These are phyloP conservation scores for Candida verbasci DNA, from an alignment of 805 yeast genomes.

Conservation along the genomic window DNA sequence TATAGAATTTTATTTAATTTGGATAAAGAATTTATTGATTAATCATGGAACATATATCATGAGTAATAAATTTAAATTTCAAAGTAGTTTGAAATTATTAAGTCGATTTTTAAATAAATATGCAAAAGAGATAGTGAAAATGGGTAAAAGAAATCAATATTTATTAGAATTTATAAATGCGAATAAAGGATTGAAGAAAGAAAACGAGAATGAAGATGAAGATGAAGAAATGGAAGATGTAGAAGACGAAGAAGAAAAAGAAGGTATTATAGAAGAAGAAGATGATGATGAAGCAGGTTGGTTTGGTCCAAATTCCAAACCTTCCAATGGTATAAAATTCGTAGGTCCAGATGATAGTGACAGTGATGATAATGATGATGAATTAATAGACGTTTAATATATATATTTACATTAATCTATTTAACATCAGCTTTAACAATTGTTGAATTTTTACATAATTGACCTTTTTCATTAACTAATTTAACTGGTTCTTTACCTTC, in stretches of 20 bases:
- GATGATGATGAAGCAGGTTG: conserved; percentile 24
- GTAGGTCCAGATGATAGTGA: conserved; percentile 7
- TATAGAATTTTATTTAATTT: conserved; percentile 74
- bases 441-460: conserved; percentile 67
- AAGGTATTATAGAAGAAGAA: conserved; percentile 27
- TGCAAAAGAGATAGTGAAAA: conserved; percentile 66
- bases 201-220: conserved; percentile 22
- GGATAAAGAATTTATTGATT: conserved; percentile 70
- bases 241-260: conserved; percentile 19
- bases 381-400: conserved; percentile 8
- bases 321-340: conserved; percentile 11
- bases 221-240: conserved; percentile 23
- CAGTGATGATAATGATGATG: conserved; percentile 9
- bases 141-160: conserved; percentile 52
- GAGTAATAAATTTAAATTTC: conserved; percentile 55
- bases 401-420: conserved; percentile 12
- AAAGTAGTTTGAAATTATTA: conserved; percentile 60
- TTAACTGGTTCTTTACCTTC: conserved; percentile 71
- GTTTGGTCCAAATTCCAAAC: conserved; percentile 23
- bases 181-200: conserved; percentile 18
- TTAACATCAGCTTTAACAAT: conserved; percentile 70
- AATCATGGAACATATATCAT: conserved; percentile 76
- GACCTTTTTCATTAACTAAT: conserved; percentile 78
- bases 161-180: conserved; percentile 48
- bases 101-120: conserved; percentile 71